Evolutionary conservation across 2,329 filamentous ascomycete species (phyloP).

Genomic region (Cytospora leucostoma): DNA sequence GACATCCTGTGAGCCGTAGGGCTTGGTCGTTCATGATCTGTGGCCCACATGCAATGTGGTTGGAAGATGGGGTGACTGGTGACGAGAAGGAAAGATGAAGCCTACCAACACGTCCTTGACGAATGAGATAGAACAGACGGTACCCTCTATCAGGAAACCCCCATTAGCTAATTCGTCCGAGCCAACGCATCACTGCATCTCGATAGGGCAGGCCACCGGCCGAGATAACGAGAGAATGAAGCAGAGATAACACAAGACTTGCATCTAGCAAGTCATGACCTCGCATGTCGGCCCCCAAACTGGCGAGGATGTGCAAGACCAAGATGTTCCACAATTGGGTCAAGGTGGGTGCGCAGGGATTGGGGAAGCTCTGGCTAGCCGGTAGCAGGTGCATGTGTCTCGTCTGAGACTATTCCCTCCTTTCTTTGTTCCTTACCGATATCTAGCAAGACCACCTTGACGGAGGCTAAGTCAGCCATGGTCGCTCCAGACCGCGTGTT

Average conservation of each 20-base stretch:
- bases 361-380: background rate
- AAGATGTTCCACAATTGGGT: background rate
- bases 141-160: conserved; percentile 63
- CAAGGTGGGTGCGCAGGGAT: background rate
- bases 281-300: conserved; percentile 10
- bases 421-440: conserved; percentile 49
- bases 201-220: conserved; percentile 20
- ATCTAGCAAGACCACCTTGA: conserved; percentile 57
- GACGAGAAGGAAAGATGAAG: conserved; percentile 33
- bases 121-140: conserved; percentile 80
- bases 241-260: conserved; percentile 8
- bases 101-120: conserved; percentile 82
- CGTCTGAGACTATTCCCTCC: conserved; percentile 1
- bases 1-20: conserved; percentile 17
- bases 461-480: conserved; percentile 39
- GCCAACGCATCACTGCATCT: conserved; percentile 36
- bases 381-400: conserved; percentile 10
- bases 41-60: conserved; percentile 28
- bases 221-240: conserved; percentile 9
- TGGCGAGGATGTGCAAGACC: conserved; percentile 16
- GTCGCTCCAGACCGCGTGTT: conserved; percentile 17
- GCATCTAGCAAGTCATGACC: conserved; percentile 25
- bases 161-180: conserved; percentile 44
- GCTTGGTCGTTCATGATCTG: conserved; percentile 21
- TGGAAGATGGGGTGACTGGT: conserved; percentile 26